These are phyloP conservation scores for Saccharum spontaneum DNA, from an alignment of 176 grass and related monocot species.

Conservation along the genomic window DNA sequence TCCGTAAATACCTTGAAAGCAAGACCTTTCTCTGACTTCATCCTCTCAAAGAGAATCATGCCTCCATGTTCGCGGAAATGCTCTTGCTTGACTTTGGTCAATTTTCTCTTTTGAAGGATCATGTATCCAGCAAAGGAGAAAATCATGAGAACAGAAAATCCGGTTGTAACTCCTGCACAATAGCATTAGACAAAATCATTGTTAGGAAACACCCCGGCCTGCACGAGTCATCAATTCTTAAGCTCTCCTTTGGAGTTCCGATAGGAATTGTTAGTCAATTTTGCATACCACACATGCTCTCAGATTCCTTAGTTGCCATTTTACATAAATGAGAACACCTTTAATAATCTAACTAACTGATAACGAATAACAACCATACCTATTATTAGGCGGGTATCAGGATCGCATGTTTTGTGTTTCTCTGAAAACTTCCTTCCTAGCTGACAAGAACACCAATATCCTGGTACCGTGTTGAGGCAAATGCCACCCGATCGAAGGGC, in stretches of 20 bases:
- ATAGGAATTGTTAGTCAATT: too few relatives aligned
- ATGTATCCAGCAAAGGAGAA: neutral
- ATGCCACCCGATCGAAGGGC: neutral
- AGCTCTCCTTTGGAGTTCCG: too few relatives aligned
- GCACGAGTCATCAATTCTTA: too few relatives aligned
- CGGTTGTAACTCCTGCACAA: neutral
- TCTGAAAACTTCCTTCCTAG: neutral
- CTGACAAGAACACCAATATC: neutral
- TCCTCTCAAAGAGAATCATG: constrained; percentile 21
- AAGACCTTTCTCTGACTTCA: constrained; percentile 34
- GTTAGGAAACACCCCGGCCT: too few relatives aligned
- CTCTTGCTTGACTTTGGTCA: constrained; percentile 22
- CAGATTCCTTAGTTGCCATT: too few relatives aligned
- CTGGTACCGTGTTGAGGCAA: neutral
- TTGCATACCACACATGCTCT: too few relatives aligned
- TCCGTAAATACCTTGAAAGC: constrained; percentile 37
- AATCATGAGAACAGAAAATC: constrained; percentile 3
- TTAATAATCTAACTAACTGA: too few relatives aligned
- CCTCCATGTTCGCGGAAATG: constrained; percentile 40
- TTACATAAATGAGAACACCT: too few relatives aligned
- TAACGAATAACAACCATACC: neutral
- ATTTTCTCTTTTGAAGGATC: constrained; percentile 16
- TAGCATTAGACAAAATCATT: neutral
- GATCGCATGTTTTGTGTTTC: neutral
- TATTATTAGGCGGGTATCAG: neutral